phyloP scores from a whole-genome alignment of 2,329 filamentous ascomycete species.

The Helminthosporium solani region DNA sequence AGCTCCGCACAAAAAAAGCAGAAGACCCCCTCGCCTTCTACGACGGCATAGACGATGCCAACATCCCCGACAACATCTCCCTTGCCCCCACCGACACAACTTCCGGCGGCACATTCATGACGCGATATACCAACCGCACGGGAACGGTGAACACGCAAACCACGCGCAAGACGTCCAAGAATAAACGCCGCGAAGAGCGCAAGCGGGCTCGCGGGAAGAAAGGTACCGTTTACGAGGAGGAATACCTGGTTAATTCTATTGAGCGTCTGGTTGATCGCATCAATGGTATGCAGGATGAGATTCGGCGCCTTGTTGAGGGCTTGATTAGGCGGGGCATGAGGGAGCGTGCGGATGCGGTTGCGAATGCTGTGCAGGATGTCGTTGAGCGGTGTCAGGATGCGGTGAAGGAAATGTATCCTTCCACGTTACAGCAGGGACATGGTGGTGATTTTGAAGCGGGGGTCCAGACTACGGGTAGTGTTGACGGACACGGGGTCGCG shows the following conservation, averaged over 20 bases:
- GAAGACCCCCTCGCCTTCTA: conserved; percentile 87
- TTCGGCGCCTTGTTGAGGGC: conserved; percentile 71
- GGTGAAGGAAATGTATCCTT: conserved; percentile 56
- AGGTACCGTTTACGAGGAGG: conserved; percentile 96
- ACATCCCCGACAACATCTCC: conserved; percentile 89
- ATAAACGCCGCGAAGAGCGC: conserved; percentile 84
- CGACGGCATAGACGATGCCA: conserved; percentile 63
- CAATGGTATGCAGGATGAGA: conserved; percentile 70
- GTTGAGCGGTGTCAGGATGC: conserved; percentile 67
- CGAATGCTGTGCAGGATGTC: conserved; percentile 72
- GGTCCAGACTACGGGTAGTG: conserved; percentile 10
- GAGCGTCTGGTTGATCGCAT: conserved; percentile 80
- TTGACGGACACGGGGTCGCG: conserved; percentile 3
- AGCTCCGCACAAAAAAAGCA: conserved; percentile 76
- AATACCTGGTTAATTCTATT: conserved; percentile 90
- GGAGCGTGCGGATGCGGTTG: conserved; percentile 78
- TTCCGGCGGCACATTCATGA: conserved; percentile 80
- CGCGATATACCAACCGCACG: conserved; percentile 79
- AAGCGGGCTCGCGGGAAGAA: conserved; percentile 94
- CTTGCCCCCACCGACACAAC: conserved; percentile 85
- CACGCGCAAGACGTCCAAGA: conserved; percentile 81
- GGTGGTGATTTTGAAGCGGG: conserved; percentile 6
- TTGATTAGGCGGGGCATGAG: conserved; percentile 80
- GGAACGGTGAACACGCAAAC: conserved; percentile 72
- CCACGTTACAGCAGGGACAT: conserved; percentile 4